Percentiles rank a stretch among this genome's conserved stretches.
phyloP scores from a whole-genome alignment of 1,139 yeast species.

The Yamadazyma triangularis region DNA sequence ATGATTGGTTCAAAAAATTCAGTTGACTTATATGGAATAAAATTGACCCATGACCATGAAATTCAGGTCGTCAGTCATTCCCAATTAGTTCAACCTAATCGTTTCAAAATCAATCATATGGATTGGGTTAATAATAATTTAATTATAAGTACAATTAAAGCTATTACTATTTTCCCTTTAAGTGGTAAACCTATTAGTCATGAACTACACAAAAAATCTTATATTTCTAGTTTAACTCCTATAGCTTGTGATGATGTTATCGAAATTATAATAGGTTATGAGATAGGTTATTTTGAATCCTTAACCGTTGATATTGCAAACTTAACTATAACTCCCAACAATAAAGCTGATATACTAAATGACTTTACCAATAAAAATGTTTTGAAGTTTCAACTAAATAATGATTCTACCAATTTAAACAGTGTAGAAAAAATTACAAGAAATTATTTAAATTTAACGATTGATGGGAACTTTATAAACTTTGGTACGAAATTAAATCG shows the following conservation, averaged over 20 bases:
- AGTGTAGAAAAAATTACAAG: constrained; percentile 15
- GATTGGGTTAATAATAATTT: constrained; percentile 1
- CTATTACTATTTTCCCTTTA: background rate
- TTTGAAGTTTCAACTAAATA: constrained; percentile 24
- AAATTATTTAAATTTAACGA: constrained; percentile 17
- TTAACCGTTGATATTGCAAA: constrained; percentile 10
- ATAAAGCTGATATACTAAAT: constrained; percentile 7
- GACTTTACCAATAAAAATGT: constrained; percentile 19
- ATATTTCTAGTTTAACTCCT: constrained; percentile 1
- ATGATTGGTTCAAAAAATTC: background rate
- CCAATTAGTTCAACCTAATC: constrained; percentile 1
- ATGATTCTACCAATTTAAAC: constrained; percentile 11
- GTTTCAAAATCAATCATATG: constrained; percentile 8
- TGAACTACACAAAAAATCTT: background rate
- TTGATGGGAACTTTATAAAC: constrained; percentile 26
- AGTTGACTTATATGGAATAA: background rate
- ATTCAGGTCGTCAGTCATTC: background rate
- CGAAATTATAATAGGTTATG: constrained; percentile 16
- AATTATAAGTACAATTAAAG: background rate
- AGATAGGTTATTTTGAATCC: constrained; percentile 26
- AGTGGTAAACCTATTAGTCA: background rate
- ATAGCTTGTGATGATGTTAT: constrained; percentile 1
- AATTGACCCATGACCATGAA: too few relatives aligned
- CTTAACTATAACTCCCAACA: constrained; percentile 4
- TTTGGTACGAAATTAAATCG: constrained; percentile 20